A percentile compares a stretch with the other conserved stretches of the same genome.
These are phyloP conservation scores for Heterobasidion parviporum DNA, from an alignment of 1,284 basidiomycete species.

Conservation along the genomic window DNA sequence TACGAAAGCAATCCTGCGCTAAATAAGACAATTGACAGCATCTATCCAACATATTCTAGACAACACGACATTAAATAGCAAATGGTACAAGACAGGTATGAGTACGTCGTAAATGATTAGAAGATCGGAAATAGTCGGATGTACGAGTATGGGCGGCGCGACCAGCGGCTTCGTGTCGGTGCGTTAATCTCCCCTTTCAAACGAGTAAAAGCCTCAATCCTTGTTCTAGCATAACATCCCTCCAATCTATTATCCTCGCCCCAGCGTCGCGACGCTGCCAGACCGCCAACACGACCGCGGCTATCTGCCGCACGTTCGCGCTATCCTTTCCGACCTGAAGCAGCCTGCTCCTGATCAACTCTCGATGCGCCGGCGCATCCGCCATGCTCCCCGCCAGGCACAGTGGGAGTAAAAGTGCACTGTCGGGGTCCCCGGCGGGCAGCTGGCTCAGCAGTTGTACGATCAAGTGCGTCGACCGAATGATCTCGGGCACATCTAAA, in stretches of 20 bases:
- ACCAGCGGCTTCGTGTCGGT: not conserved
- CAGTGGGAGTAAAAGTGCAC: conserved; percentile 62
- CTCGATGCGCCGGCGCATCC: conserved; percentile 50
- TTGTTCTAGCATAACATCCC: conserved; percentile 47
- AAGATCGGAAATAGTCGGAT: not conserved
- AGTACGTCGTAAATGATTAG: not conserved
- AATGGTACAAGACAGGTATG: not conserved
- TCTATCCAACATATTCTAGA: not conserved
- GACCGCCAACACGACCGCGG: conserved; percentile 47
- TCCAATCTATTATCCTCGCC: conserved; percentile 51
- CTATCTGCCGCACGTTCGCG: conserved; percentile 11
- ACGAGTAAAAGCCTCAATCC: conserved; percentile 46
- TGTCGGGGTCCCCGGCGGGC: conserved; percentile 50
- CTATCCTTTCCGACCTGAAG: conserved; percentile 7
- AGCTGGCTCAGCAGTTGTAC: conserved; percentile 45
- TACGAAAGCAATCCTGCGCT: not conserved
- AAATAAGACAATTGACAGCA: not conserved
- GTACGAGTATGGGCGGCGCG: not conserved
- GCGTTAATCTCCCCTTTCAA: conserved; percentile 19
- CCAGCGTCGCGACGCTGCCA: conserved; percentile 57
- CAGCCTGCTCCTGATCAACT: conserved; percentile 17
- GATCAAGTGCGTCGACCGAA: conserved; percentile 43
- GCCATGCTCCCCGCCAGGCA: conserved; percentile 65
- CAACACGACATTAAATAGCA: not conserved
- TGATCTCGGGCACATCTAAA: conserved; percentile 67